phyloP scores from a whole-genome alignment of 2,329 filamentous ascomycete species.

The Xylaria sp. region DNA sequence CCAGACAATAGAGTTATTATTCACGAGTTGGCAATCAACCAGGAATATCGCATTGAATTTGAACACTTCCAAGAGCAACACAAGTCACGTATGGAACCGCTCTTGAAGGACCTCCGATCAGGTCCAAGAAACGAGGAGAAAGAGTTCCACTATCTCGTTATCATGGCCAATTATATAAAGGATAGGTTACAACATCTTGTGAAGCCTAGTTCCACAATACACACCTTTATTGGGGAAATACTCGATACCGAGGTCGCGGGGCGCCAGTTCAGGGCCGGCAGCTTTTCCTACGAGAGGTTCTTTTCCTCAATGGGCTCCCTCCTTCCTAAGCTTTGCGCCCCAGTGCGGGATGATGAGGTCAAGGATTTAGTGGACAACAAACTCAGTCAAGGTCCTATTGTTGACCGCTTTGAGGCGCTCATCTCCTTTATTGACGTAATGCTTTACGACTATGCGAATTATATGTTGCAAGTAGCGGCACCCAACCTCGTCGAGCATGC shows the following conservation, averaged over 20 bases:
- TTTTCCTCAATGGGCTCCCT: constrained; percentile 77
- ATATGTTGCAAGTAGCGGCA: constrained; percentile 73
- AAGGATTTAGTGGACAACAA: constrained; percentile 69
- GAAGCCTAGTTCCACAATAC: constrained; percentile 72
- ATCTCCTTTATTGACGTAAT: constrained; percentile 78
- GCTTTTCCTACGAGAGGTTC: constrained; percentile 82
- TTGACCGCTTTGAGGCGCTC: constrained; percentile 76
- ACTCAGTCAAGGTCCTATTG: constrained; percentile 65
- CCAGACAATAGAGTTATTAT: constrained; percentile 77
- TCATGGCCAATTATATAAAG: constrained; percentile 73
- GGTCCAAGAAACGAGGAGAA: constrained; percentile 70
- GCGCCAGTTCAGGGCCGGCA: constrained; percentile 71
- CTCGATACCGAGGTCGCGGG: constrained; percentile 74
- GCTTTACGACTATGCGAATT: constrained; percentile 83
- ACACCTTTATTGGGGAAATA: constrained; percentile 75
- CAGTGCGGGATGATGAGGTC: constrained; percentile 78
- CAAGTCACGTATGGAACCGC: constrained; percentile 52
- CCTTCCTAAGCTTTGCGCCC: constrained; percentile 79
- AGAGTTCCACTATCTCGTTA: constrained; percentile 71
- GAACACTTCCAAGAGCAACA: constrained; percentile 65
- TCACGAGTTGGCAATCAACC: constrained; percentile 81
- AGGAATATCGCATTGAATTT: constrained; percentile 73
- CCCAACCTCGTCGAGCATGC: constrained; percentile 75
- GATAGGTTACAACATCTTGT: constrained; percentile 75
- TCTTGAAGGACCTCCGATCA: constrained; percentile 64